Conservation (phyloP, 2,329 filamentous ascomycete species). For the Aurifilum marmelostoma region DNA sequence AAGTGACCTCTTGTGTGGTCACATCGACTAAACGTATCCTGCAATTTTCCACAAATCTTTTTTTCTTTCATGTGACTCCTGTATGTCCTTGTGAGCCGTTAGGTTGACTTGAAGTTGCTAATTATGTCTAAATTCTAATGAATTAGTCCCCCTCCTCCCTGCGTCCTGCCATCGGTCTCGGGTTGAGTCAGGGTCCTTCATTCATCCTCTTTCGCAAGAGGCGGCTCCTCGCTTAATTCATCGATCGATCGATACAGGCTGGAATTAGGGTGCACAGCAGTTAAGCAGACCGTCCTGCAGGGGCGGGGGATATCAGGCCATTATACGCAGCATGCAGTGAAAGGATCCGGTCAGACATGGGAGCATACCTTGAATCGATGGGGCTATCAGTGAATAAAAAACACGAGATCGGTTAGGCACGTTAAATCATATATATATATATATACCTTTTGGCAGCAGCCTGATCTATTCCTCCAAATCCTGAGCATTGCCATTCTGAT, state of each 20-base stretch:
- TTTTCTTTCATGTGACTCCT: not conserved
- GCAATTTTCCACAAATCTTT: not conserved
- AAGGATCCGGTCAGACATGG: no score
- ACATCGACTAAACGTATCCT: not conserved
- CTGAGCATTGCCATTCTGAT: no score
- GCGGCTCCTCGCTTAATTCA: not conserved
- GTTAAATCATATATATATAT: not conserved
- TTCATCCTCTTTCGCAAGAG: not conserved
- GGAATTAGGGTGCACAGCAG: no score
- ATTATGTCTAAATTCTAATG: not conserved
- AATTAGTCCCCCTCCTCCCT: not conserved
- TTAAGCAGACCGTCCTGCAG: no score
- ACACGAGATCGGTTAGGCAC: no score
- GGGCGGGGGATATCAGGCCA: no score
- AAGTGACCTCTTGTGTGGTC: not conserved
- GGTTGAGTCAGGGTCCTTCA: not conserved
- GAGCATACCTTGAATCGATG: no score
- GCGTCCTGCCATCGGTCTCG: not conserved
- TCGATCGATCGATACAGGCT: not conserved
- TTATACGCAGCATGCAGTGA: no score
- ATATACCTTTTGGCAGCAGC: not conserved
- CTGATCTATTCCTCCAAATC: not conserved
- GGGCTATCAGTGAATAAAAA: no score
- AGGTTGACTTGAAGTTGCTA: not conserved
- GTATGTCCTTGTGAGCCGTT: not conserved